These are phyloP conservation scores for Globisporangium canariense DNA, from an alignment of 352 stramenopile genomes.

Conservation along the genomic window DNA sequence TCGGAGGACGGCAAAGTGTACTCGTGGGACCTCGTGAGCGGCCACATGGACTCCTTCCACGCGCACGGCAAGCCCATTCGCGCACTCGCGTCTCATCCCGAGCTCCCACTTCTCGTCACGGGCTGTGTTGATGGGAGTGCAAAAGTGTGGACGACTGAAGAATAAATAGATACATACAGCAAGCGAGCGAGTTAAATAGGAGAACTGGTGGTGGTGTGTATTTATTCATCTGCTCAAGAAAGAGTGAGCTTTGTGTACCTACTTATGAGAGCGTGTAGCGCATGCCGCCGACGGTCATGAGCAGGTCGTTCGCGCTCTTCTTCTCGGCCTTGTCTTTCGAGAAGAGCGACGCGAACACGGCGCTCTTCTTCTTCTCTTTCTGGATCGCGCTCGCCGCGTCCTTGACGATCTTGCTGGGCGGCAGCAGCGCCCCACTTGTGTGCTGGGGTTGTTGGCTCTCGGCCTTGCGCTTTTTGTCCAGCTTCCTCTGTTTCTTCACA, in stretches of 20 bases:
- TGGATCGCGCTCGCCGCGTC: slow-evolving; percentile 53
- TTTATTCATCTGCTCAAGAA: not conserved
- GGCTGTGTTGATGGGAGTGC: slow-evolving; percentile 58
- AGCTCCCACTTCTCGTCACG: slow-evolving; percentile 62
- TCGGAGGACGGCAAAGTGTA: slow-evolving; percentile 74
- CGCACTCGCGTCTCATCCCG: slow-evolving; percentile 56
- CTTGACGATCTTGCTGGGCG: slow-evolving; percentile 46
- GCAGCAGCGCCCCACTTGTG: slow-evolving; percentile 6
- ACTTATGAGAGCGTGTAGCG: slow-evolving; percentile 78
- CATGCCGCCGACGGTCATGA: slow-evolving; percentile 84
- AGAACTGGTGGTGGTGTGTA: not conserved
- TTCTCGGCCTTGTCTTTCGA: slow-evolving; percentile 64
- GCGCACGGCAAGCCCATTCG: slow-evolving; percentile 67
- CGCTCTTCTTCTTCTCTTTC: slow-evolving; percentile 70
- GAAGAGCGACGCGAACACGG: slow-evolving; percentile 83
- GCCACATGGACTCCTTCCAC: slow-evolving; percentile 34
- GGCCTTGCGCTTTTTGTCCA: slow-evolving; percentile 38
- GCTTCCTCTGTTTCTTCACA: slow-evolving; percentile 25
- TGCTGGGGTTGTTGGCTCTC: slow-evolving; percentile 10
- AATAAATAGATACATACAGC: not conserved
- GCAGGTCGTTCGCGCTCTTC: slow-evolving; percentile 70
- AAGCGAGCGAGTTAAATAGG: not conserved
- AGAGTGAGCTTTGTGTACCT: not conserved
- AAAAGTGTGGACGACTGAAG: slow-evolving; percentile 55
- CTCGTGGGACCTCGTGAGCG: slow-evolving; percentile 58